These are phyloP conservation scores for Agroathelia rolfsii DNA, from an alignment of 1,284 basidiomycete species.

Conservation along the genomic window DNA sequence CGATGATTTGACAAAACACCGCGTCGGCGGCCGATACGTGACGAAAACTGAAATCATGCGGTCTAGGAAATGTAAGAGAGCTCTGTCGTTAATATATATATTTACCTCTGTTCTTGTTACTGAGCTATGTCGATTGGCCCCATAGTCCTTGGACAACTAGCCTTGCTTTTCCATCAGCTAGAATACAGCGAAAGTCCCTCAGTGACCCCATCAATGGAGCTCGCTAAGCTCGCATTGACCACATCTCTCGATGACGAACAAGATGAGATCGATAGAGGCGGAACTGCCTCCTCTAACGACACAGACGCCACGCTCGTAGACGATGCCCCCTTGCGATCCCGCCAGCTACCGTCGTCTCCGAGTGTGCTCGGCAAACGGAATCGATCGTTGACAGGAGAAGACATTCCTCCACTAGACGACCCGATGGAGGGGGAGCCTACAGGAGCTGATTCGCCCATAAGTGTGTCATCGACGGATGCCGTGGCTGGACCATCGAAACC, in stretches of 20 bases:
- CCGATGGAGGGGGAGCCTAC: slow-evolving; percentile 11
- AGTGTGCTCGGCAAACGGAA: no score
- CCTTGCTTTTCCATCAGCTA: slow-evolving; percentile 70
- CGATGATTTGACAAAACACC: slow-evolving; percentile 69
- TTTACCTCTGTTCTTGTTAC: slow-evolving; percentile 4
- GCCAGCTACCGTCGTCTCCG: slow-evolving; percentile 18
- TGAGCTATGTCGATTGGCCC: slow-evolving; percentile 11
- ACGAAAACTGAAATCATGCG: slow-evolving; percentile 72
- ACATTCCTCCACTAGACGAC: slow-evolving; percentile 7
- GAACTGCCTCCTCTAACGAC: slow-evolving; percentile 73
- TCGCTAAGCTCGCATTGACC: slow-evolving; percentile 88
- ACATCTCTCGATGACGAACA: slow-evolving; percentile 86
- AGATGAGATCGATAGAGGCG: slow-evolving; percentile 61
- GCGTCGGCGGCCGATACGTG: slow-evolving; percentile 80
- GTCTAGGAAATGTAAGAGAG: slow-evolving; percentile 68
- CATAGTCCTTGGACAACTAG: slow-evolving; percentile 71
- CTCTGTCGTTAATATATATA: slow-evolving; percentile 2
- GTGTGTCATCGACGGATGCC: slow-evolving; percentile 27
- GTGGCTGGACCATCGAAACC: slow-evolving; percentile 75
- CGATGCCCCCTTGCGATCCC: slow-evolving; percentile 37
- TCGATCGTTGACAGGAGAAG: slow-evolving; percentile 18
- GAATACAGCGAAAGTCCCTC: slow-evolving; percentile 57
- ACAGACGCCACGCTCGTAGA: slow-evolving; percentile 79
- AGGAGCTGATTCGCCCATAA: slow-evolving; percentile 21
- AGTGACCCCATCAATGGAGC: slow-evolving; percentile 76